Conservation (phyloP, 768 basidiomycete genomes). For the Rhodotorula taiwanensis region DNA sequence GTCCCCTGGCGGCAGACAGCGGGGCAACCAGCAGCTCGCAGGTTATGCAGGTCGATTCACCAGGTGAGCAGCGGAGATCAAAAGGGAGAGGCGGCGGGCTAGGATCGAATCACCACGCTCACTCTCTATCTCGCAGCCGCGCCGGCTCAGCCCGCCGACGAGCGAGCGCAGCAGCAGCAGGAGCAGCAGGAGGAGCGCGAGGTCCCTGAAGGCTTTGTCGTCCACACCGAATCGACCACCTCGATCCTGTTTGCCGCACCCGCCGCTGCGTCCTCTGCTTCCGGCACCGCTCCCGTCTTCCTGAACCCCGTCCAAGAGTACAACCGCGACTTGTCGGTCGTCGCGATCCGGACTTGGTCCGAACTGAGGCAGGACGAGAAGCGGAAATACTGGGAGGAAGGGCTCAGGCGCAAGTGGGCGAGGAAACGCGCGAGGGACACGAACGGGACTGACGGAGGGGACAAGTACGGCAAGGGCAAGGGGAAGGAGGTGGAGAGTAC, state of each 20-base stretch:
- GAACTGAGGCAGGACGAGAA: constrained; percentile 62
- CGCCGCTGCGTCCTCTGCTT: no score
- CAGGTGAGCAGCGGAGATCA: no score
- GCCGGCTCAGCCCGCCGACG: no score
- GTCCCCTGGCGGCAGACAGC: no score
- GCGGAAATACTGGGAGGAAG: constrained; percentile 54
- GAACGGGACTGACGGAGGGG: background rate
- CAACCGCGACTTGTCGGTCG: constrained; percentile 88
- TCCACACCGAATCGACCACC: constrained; percentile 31
- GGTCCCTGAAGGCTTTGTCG: constrained; percentile 25
- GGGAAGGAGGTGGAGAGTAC: constrained; percentile 8
- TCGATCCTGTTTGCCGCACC: constrained; percentile 30
- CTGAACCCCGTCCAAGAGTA: constrained; percentile 97
- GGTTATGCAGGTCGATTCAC: no score
- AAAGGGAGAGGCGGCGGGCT: no score
- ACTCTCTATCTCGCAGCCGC: no score
- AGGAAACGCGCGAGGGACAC: constrained; percentile 42
- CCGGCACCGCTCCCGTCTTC: constrained; percentile 65
- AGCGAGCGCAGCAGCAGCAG: no score
- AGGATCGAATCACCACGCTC: no score
- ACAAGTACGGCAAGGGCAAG: constrained; percentile 18
- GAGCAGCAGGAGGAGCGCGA: no score
- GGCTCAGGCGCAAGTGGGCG: constrained; percentile 44
- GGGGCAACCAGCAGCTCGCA: no score
- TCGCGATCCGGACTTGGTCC: constrained; percentile 83